Evolutionary conservation across 495 filamentous ascomycete genomes (phyloP), one percentile per base, ranked within the genome.

Genomic region (Neurospora sublineolata): DNA sequence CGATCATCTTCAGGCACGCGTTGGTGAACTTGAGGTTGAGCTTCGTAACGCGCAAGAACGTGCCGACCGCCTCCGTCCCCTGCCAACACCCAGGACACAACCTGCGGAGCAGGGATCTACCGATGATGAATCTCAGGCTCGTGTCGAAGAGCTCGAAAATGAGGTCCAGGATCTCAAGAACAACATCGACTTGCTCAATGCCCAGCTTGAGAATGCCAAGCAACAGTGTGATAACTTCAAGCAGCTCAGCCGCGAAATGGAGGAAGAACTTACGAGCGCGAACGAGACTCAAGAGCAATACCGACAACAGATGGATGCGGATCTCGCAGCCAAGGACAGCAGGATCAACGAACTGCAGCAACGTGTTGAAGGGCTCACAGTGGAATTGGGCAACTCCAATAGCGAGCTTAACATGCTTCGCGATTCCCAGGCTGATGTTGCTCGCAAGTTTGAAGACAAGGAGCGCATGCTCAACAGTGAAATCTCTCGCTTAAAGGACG

Each of bases 11-110:
- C 94, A 97, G 77, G 85, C 90, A 16, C 86, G 93, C 68, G 92
- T 97, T 16, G 91, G 96, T 73, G 94, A 98, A 79, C 83, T 98
- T 68, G 90, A 88, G 67, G 91, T 94, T 69, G 92, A 97, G 79
- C 86, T 98, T 41, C 89, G 89, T 75, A 92, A 89, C 77, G 92
- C 93, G 8, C 93, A 97, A 79, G 96, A 98, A 77, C 90, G 92
- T 30, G 82, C 91, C 14, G 90, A 90, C 73, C 88, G 91, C 4
- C 84, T 97, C 37, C 92, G 94, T 69, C 89, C 92, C 27, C 85
- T 88, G 41, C 89, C 91, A 6, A 91, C 89, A 9, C 83, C 89
- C 14, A 82, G 86, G 46, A 74, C 84, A 3, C 82, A 80, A 33
- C 80, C 80, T n/a, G 77, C 81, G 3, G 82, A 87, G 14, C 83